Evolutionary conservation across 2,329 filamentous ascomycete genomes (phyloP).

Genomic region (Blastomyces gilchristii): DNA sequence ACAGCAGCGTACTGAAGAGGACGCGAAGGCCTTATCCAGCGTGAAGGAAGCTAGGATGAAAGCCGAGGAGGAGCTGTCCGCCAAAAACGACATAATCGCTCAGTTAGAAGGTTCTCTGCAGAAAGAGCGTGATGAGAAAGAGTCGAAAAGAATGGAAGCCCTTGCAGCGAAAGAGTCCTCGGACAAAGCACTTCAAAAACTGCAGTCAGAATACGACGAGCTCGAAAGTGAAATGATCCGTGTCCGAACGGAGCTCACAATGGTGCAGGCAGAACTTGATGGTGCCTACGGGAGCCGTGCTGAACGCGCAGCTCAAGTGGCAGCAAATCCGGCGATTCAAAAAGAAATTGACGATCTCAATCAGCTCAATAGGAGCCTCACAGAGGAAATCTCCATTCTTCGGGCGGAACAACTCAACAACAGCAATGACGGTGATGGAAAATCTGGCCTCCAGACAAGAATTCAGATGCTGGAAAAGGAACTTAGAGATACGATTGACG

Average conservation of each 20-base stretch:
- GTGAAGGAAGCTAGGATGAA: slow-evolving; percentile 22
- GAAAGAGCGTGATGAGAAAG: not conserved
- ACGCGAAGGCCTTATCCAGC: slow-evolving; percentile 21
- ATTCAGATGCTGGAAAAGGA: slow-evolving; percentile 52
- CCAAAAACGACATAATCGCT: slow-evolving; percentile 16
- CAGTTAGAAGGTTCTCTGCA: slow-evolving; percentile 17
- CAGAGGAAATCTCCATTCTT: slow-evolving; percentile 39
- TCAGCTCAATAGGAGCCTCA: slow-evolving; percentile 38
- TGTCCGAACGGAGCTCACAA: slow-evolving; percentile 70
- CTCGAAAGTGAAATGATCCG: slow-evolving; percentile 56
- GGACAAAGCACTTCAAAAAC: slow-evolving; percentile 30
- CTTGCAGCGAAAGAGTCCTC: slow-evolving; percentile 18
- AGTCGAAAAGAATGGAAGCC: not conserved
- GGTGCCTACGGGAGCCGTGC: slow-evolving; percentile 78
- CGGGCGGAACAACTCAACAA: slow-evolving; percentile 25
- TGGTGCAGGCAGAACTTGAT: slow-evolving; percentile 82
- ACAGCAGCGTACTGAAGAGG: slow-evolving; percentile 25
- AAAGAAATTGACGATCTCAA: slow-evolving; percentile 50
- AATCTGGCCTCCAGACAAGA: slow-evolving; percentile 34
- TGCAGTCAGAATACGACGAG: slow-evolving; percentile 41
- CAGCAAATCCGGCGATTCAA: slow-evolving; percentile 47
- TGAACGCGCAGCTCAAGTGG: slow-evolving; percentile 57
- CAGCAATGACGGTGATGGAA: slow-evolving; percentile 10
- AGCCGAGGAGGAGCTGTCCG: slow-evolving; percentile 19
- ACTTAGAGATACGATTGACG: slow-evolving; percentile 55